Evolutionary conservation across 768 basidiomycete genomes (phyloP).

Genomic region (Steccherinum ochraceum): DNA sequence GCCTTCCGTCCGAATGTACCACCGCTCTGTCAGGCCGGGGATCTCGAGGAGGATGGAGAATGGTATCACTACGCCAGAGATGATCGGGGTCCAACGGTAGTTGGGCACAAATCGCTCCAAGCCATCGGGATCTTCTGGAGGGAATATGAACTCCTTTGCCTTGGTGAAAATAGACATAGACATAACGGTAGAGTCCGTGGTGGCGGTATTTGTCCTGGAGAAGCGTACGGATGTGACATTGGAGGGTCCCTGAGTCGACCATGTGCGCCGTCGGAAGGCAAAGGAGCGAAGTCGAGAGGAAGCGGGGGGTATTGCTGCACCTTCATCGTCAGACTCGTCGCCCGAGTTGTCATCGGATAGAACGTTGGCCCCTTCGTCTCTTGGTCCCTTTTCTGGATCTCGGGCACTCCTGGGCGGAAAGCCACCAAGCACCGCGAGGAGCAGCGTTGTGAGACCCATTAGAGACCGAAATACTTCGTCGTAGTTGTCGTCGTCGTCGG

Average conservation of each 20-base stretch:
- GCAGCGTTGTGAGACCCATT: conserved; percentile 8
- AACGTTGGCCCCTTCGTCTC: not conserved
- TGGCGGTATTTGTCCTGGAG: not conserved
- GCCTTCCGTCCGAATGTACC: conserved; percentile 57
- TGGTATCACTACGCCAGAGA: conserved; percentile 63
- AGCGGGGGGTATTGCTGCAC: too few relatives aligned
- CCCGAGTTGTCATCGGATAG: not conserved
- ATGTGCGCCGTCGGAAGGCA: not conserved
- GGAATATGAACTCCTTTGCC: conserved; percentile 16
- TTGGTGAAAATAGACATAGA: conserved; percentile 7
- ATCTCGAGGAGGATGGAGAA: conserved; percentile 81
- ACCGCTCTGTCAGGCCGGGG: conserved; percentile 69
- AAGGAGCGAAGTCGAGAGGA: not conserved
- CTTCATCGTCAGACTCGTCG: conserved; percentile 1
- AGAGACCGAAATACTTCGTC: too few relatives aligned
- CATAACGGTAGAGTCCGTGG: not conserved
- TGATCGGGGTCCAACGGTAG: conserved; percentile 57
- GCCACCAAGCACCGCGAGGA: conserved; percentile 5
- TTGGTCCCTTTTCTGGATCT: conserved; percentile 7
- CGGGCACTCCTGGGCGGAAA: not conserved
- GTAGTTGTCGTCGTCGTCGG: too few relatives aligned
- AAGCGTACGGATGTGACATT: too few relatives aligned
- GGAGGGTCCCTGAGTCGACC: too few relatives aligned
- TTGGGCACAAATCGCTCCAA: conserved; percentile 39
- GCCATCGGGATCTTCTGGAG: conserved; percentile 12